Evolutionary conservation across 208 protist species (phyloP), one percentile per base, ranked within the genome.

Genomic region (Trypanosoma platydactyli): DNA sequence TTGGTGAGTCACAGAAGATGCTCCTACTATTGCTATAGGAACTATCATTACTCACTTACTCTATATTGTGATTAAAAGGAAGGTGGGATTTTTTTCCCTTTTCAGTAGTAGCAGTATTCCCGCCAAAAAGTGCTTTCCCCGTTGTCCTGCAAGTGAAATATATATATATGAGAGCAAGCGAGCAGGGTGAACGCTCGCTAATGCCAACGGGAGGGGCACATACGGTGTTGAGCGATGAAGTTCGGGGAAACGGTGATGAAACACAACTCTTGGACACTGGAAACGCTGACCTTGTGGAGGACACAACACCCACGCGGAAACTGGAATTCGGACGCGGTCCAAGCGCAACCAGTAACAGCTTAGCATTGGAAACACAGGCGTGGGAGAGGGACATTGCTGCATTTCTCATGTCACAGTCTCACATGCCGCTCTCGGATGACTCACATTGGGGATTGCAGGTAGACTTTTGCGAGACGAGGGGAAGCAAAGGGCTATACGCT

Each of bases 221-320:
- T 48, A 22, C 13, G 20, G 49, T 16, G 30, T 29, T 24, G 0
- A 22, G 9, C 1, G 27, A 48, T 16, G 15, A 16, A 38, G 3
- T 15, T 1, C 11, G 22, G n/a, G 25, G 46, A 25, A 25, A 12
- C 24, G 29, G 12, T 5, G 38, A 57, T 13, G 35, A 48, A 33
- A 46, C 29, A 0, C 49, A 54, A 33, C 24, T 20, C 7, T 11
- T 57, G 18, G 45, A 13, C n/a, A 20, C 24, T n/a, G 22, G 56
- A 16, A 18, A 54, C 11, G 12, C 25, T 57, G 16, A 42, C 5
- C 11, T 56, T 16, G 2, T 24, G 9, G 61, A 66, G 18, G 27
- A 13, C 18, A 57, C 61, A 3, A 66, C 61, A 57, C 62, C 62
- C 15, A 68, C 62, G 20, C 62, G 62, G 48, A 20, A 29, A 20